Evolutionary conservation across 441 rosid genomes (phyloP).

Genomic region (Gossypium trilobum): DNA sequence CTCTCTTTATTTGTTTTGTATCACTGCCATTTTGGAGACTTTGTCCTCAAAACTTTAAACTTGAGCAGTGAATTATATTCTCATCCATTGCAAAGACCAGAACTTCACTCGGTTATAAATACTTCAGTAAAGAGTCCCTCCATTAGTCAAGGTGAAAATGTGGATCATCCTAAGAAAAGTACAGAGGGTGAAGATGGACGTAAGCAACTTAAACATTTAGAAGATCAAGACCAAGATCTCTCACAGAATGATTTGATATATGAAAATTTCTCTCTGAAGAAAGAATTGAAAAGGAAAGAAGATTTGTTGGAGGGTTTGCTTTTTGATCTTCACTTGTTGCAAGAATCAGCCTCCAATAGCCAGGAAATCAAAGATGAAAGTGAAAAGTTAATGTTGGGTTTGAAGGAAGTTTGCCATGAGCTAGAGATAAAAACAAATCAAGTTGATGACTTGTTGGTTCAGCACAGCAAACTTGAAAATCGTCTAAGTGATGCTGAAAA

Average conservation of each 20-base stretch:
- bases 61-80: conserved; percentile 21
- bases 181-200: conserved; percentile 20
- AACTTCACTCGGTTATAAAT: conserved; percentile 13
- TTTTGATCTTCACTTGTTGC: conserved; percentile 83
- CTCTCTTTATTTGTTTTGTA: conserved; percentile 36
- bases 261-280: conserved; percentile 55
- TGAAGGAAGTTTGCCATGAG: conserved; percentile 49
- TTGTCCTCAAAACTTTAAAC: conserved; percentile 28
- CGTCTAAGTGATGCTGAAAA: conserved; percentile 41
- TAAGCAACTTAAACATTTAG: conserved; percentile 23
- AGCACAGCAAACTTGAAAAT: conserved; percentile 45
- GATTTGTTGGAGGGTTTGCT: conserved; percentile 70
- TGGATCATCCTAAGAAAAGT: conserved; percentile 20
- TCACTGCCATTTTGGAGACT: conserved; percentile 42
- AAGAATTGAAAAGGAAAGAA: conserved; percentile 74
- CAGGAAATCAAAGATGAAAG: conserved; percentile 67
- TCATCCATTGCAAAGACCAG: conserved; percentile 23
- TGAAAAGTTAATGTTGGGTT: conserved; percentile 41
- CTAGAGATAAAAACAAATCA: conserved; percentile 56
- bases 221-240: conserved; percentile 25
- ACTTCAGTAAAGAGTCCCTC: conserved; percentile 15
- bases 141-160: conserved; percentile 17
- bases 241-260: conserved; percentile 25
- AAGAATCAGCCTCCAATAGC: conserved; percentile 67
- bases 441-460: conserved; percentile 48